Evolutionary conservation across 257 asterid species (phyloP).

Genomic region (Penstemon barbatus): DNA sequence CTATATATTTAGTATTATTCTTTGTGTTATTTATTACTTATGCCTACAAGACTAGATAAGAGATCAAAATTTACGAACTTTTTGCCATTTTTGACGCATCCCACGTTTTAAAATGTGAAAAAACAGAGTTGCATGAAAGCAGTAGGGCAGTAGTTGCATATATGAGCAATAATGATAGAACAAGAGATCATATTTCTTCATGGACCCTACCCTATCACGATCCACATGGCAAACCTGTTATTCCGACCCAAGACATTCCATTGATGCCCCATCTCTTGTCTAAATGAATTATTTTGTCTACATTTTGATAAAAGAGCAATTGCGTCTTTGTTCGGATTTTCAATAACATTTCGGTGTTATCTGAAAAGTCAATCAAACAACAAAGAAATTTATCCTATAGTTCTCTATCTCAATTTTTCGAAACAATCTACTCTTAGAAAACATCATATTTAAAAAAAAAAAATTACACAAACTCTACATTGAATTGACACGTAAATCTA

Average conservation of each 20-base stretch:
- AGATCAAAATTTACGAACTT: slow-evolving; percentile 22
- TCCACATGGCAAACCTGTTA: slow-evolving; percentile 64
- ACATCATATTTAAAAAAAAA: neutral
- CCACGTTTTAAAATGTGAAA: slow-evolving; percentile 24
- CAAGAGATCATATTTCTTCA: slow-evolving; percentile 40
- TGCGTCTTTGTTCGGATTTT: no score
- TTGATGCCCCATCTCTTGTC: slow-evolving; percentile 47
- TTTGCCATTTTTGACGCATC: slow-evolving; percentile 24
- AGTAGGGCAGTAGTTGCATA: slow-evolving; percentile 20
- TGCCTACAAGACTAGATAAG: slow-evolving; percentile 18
- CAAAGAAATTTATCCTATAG: no score
- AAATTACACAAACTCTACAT: no score
- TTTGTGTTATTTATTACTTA: slow-evolving; percentile 21
- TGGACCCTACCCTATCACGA: slow-evolving; percentile 67
- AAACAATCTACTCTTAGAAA: no score
- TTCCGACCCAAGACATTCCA: slow-evolving; percentile 54
- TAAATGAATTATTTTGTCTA: slow-evolving; percentile 48
- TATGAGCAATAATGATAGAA: slow-evolving; percentile 28
- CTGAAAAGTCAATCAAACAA: no score
- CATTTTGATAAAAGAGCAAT: slow-evolving; percentile 39
- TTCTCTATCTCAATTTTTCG: no score
- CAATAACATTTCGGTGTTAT: no score
- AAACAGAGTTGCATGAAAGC: slow-evolving; percentile 30
- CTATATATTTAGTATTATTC: neutral
- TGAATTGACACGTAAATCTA: no score